phyloP scores from a whole-genome alignment of 352 stramenopile species.

The Pythium rishiriense region DNA sequence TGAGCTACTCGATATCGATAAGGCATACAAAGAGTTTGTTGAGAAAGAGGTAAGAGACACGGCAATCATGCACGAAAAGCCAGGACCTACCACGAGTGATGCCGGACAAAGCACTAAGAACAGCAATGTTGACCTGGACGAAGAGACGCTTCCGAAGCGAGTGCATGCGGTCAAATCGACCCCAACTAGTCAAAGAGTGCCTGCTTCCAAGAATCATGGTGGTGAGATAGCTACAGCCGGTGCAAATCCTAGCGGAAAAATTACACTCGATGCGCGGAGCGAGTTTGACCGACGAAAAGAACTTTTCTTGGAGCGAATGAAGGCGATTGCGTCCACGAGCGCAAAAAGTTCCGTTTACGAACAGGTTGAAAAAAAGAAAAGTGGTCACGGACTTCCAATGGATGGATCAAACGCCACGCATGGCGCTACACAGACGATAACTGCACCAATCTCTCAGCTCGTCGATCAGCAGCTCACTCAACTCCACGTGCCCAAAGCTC shows the following conservation, averaged over 20 bases:
- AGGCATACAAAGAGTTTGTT: slow-evolving; percentile 49
- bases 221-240: no score
- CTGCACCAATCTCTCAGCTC: slow-evolving; percentile 1
- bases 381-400: slow-evolving; percentile 20
- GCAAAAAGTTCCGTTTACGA: slow-evolving; percentile 78
- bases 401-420: not conserved
- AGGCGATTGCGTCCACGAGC: slow-evolving; percentile 60
- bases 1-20: slow-evolving; percentile 63
- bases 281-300: slow-evolving; percentile 78
- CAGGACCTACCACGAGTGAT: not conserved
- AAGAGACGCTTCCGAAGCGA: slow-evolving; percentile 23
- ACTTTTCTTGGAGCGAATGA: slow-evolving; percentile 75
- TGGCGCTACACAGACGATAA: slow-evolving; percentile 12
- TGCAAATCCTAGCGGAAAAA: no score
- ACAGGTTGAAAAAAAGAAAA: slow-evolving; percentile 53
- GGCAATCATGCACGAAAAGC: not conserved
- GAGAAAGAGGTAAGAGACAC: slow-evolving; percentile 18
- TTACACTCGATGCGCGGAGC: slow-evolving; percentile 14
- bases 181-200: no score
- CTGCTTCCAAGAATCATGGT: no score
- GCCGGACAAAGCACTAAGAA: not conserved
- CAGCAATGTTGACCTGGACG: slow-evolving; percentile 34
- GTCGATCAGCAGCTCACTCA: slow-evolving; percentile 26
- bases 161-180: not conserved
- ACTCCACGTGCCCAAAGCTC: slow-evolving; percentile 34